These are phyloP conservation scores for Phytopythium boreale DNA, from an alignment of 352 stramenopile genomes.

Conservation along the genomic window DNA sequence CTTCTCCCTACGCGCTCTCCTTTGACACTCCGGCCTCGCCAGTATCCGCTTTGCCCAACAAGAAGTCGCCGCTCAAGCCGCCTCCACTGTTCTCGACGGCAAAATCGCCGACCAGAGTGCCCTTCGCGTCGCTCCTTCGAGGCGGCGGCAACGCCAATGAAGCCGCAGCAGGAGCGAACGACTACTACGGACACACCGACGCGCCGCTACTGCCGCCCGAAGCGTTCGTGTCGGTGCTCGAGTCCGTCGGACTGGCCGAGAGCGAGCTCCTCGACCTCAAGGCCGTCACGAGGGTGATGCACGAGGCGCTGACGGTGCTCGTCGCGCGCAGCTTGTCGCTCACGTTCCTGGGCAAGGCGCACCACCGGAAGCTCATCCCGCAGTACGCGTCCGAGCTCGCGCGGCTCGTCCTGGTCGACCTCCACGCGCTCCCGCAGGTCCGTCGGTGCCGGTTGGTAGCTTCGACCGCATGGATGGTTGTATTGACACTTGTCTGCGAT, in stretches of 20 bases:
- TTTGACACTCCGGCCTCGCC: background rate
- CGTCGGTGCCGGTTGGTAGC: background rate
- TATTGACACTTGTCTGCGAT: constrained; percentile 3
- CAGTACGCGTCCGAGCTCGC: constrained; percentile 50
- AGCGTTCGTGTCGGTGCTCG: constrained; percentile 36
- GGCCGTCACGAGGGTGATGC: constrained; percentile 41
- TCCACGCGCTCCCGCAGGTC: constrained; percentile 44
- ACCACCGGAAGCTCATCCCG: constrained; percentile 48
- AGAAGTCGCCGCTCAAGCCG: background rate
- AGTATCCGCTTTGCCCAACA: background rate
- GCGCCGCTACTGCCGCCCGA: constrained; percentile 15
- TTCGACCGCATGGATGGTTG: no score
- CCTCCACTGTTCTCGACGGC: constrained; percentile 1
- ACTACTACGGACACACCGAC: background rate
- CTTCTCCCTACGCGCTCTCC: background rate
- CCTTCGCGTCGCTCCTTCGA: constrained; percentile 3
- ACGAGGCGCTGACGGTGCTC: constrained; percentile 52
- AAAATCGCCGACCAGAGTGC: constrained; percentile 5
- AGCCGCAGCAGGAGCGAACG: background rate
- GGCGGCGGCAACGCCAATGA: background rate
- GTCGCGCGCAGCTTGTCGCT: constrained; percentile 48
- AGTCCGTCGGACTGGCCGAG: constrained; percentile 32
- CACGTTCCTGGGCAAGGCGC: constrained; percentile 58
- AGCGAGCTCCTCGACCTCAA: constrained; percentile 43
- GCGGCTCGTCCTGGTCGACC: constrained; percentile 34